Conservation (phyloP, 257 asterid genomes). For the Plectranthus barbatus region DNA sequence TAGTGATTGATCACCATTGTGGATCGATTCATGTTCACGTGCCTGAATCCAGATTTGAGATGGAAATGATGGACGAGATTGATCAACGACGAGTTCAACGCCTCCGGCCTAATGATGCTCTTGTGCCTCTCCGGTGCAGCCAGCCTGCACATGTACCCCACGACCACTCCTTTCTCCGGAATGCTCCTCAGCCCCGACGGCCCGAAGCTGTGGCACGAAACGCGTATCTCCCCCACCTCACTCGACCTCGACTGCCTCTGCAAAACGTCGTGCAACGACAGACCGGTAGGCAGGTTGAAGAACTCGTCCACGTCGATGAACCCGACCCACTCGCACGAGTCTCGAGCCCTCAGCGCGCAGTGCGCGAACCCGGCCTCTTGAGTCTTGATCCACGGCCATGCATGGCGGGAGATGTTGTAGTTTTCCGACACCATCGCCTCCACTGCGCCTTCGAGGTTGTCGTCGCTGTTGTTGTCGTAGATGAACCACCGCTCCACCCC, state of each 20-base stretch:
- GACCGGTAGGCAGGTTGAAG: constrained; percentile 32
- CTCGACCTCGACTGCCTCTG: constrained; percentile 4
- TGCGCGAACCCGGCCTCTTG: constrained; percentile 85
- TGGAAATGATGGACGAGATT: constrained; percentile 73
- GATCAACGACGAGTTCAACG: constrained; percentile 39
- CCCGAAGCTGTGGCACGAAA: constrained; percentile 54
- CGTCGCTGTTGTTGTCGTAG: constrained; percentile 69
- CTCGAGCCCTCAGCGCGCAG: constrained; percentile 56
- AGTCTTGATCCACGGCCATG: constrained; percentile 86
- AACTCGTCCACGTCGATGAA: constrained; percentile 83
- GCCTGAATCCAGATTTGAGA: constrained; percentile 29
- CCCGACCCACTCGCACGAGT: constrained; percentile 67
- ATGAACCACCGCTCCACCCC: constrained; percentile 69
- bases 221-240: constrained; percentile 41
- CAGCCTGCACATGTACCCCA: constrained; percentile 69
- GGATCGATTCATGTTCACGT: constrained; percentile 24
- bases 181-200: constrained; percentile 46
- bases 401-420: constrained; percentile 30
- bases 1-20: constrained; percentile 63
- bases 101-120: constrained; percentile 62
- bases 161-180: constrained; percentile 50
- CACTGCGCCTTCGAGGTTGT: constrained; percentile 27
- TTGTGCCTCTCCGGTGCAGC: constrained; percentile 65
- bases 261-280: constrained; percentile 23
- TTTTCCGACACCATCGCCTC: constrained; percentile 10